Evolutionary conservation across 345 rosid genomes (phyloP).

Genomic region (Eucalyptus globulus): DNA sequence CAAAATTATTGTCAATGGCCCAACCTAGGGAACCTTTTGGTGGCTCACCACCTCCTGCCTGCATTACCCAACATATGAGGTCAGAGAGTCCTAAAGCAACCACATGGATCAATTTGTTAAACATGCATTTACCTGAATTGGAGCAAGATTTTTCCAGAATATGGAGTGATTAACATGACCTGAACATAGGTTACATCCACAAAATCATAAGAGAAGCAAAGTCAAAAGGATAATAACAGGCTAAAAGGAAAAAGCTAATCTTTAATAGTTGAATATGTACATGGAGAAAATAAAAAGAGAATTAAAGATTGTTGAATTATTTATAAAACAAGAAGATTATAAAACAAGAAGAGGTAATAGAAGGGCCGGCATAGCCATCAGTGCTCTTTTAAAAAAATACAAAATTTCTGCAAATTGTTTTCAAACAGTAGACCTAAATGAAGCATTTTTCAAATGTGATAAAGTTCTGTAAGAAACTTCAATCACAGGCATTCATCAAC

Average conservation of each 20-base stretch:
- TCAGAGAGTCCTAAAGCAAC: neutral
- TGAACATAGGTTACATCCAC: constrained; percentile 1
- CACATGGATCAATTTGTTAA: neutral
- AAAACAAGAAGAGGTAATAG: neutral
- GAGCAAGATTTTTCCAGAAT: constrained; percentile 91
- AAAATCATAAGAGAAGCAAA: neutral
- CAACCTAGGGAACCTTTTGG: constrained; percentile 67
- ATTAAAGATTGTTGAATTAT: neutral
- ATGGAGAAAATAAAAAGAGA: neutral
- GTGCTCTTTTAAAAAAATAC: neutral
- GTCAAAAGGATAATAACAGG: neutral
- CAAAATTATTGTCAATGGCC: constrained; percentile 73
- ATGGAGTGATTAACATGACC: constrained; percentile 92
- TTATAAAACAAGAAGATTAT: neutral
- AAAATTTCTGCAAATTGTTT: neutral
- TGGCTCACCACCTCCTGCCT: constrained; percentile 97
- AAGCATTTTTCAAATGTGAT: neutral
- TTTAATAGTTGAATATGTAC: neutral
- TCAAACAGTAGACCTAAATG: neutral
- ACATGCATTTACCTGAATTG: constrained; percentile 37
- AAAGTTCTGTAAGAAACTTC: neutral
- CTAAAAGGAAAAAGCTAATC: neutral
- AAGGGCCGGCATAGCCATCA: neutral
- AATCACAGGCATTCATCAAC: neutral
- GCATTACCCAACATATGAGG: neutral